Base-by-base conservation (phyloP, 2,329 filamentous ascomycete species). In the Penicillium decumbens region DNA sequence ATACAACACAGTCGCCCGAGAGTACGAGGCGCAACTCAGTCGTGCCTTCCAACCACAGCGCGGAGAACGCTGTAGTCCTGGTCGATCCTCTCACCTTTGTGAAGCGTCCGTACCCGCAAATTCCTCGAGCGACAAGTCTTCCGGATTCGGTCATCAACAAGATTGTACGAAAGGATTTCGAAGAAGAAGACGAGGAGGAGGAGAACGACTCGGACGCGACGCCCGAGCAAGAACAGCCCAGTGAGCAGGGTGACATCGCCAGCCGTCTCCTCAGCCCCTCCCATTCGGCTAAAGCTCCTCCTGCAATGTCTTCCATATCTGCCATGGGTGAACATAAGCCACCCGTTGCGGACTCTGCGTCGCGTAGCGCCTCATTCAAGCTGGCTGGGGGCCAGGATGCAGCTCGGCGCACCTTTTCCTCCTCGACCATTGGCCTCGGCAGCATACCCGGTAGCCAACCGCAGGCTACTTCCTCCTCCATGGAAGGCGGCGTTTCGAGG, bases 221-320 rank as follows among this genome's bases (percentile, higher is more conserved):
- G 3, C 59, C 63, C 9, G 59, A 57, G 18, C 25, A 45, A 27
- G 40, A 44, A 18, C 63, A 59, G 23, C 39, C 51, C 6, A 37
- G 55, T 6, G 68, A 72, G n/a, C 65, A 69, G 29, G 56, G 62
- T n/a, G 68, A 67, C 47, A 70, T 71, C 49, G 64, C 70, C 43
- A 60, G 57, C 41, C 70, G 70, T 28, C 56, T 73, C 12, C 52
- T 73, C 15, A 68, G 60, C 33, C 68, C 69, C 32, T 69, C 70
- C 6, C 70, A 69, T 54, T 68, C 71, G 13, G 70, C 70, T 33
- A 73, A 70, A 59, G 73, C 71, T 8, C 72, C 73, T 4, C 74
- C 74, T n/a, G 68, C 74, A 32, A 74, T 76, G 69, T 75, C 74
- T 28, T 75, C 74, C 5, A 67, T 76, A 20, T 75, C 72, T n/a